Conservation (phyloP, 1,284 basidiomycete genomes). For the Cerrena zonata region DNA sequence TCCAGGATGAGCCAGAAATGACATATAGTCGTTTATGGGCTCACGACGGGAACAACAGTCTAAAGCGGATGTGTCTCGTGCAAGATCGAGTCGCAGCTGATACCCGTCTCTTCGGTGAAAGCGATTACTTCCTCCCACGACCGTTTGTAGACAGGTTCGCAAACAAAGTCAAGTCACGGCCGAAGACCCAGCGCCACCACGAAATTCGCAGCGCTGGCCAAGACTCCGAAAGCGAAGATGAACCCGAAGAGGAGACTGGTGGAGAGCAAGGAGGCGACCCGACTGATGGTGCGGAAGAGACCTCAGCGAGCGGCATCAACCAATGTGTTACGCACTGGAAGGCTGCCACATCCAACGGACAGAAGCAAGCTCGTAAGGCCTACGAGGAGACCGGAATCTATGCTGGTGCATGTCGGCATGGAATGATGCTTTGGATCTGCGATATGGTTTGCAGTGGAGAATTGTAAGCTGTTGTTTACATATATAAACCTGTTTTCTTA, state of each 20-base stretch:
- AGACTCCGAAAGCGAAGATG: too few species aligned
- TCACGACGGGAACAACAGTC: conserved; percentile 31
- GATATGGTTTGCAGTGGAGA: conserved; percentile 29
- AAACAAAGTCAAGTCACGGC: conserved; percentile 27
- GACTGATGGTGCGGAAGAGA: conserved; percentile 12
- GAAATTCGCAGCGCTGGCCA: too few species aligned
- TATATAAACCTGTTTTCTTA: conserved; percentile 6
- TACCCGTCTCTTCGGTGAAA: conserved; percentile 10
- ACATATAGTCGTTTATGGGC: conserved; percentile 15
- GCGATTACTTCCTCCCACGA: conserved; percentile 19
- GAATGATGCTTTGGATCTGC: conserved; percentile 18
- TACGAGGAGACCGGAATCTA: conserved; percentile 27
- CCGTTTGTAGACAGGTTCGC: too few species aligned
- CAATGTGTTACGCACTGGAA: conserved; percentile 30
- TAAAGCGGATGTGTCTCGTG: conserved; percentile 20
- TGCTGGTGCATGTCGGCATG: conserved; percentile 26
- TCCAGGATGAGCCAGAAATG: conserved; percentile 20
- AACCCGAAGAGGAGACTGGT: background rate
- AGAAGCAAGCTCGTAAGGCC: conserved; percentile 21
- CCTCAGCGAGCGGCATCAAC: too few species aligned
- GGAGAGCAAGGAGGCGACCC: conserved; percentile 13
- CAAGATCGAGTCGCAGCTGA: conserved; percentile 9
- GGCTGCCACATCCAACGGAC: conserved; percentile 26
- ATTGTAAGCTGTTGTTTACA: conserved; percentile 21
- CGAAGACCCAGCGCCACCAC: conserved; percentile 19